Conservation (phyloP, 768 basidiomycete species). For the Naematelia aurantialba region DNA sequence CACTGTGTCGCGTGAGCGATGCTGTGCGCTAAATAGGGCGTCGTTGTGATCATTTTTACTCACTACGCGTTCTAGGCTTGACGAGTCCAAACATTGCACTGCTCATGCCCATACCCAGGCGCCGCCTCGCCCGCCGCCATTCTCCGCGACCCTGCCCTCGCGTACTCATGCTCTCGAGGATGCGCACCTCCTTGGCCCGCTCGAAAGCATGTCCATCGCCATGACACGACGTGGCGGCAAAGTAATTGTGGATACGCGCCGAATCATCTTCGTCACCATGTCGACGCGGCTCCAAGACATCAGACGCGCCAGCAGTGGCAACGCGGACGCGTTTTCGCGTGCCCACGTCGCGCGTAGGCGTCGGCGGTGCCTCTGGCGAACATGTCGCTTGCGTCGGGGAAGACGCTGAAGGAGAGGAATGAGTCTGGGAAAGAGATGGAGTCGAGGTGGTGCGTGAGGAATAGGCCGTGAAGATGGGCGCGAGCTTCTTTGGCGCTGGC, state of each 20-base stretch:
- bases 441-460: background rate
- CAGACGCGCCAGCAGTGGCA: background rate
- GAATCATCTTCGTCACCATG: background rate
- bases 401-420: slow-evolving; percentile 11
- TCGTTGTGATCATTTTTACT: too few relatives aligned
- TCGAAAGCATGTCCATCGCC: background rate
- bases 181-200: background rate
- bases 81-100: background rate
- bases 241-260: background rate
- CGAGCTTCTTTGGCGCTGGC: slow-evolving; percentile 14
- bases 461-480: slow-evolving; percentile 12
- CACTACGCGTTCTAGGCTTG: background rate
- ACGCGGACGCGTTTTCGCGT: background rate
- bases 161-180: background rate
- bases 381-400: background rate
- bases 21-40: too few relatives aligned
- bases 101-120: background rate
- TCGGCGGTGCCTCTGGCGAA: background rate
- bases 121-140: background rate
- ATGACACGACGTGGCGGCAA: background rate
- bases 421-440: background rate
- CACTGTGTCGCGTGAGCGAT: too few relatives aligned
- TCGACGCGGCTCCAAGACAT: background rate
- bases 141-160: background rate
- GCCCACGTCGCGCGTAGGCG: background rate